phyloP scores from a whole-genome alignment of 2,329 filamentous ascomycete species.

The Trichoderma atrobrunneum region DNA sequence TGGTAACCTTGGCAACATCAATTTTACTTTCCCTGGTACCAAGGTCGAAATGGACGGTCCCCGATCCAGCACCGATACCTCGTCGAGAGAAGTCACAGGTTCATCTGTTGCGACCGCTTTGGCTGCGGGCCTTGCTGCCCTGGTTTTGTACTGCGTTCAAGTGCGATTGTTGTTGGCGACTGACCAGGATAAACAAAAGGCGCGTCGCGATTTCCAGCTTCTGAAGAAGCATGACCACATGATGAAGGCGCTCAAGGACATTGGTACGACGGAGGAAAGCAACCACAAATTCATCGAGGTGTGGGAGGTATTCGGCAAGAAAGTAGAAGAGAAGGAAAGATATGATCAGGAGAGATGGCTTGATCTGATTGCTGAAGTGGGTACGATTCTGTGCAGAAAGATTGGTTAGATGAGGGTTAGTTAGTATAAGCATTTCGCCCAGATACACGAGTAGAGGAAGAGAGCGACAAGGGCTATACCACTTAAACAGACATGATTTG shows the following conservation, averaged over 20 bases:
- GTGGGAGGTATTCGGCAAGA: constrained; percentile 27
- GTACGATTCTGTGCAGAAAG: constrained; percentile 17
- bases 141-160: constrained; percentile 32
- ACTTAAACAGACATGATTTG: not conserved
- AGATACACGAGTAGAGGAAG: not conserved
- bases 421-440: not conserved
- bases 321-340: constrained; percentile 22
- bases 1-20: constrained; percentile 25
- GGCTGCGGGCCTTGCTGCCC: constrained; percentile 30
- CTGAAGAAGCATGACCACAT: constrained; percentile 24
- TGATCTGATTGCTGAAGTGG: constrained; percentile 20
- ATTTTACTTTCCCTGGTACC: constrained; percentile 33
- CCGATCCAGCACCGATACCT: not conserved
- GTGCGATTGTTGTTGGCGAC: constrained; percentile 19
- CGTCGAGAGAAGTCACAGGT: constrained; percentile 17
- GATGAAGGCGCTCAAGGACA: constrained; percentile 23
- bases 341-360: constrained; percentile 21
- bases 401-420: constrained; percentile 1
- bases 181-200: constrained; percentile 22
- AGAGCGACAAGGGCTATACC: not conserved
- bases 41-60: constrained; percentile 24
- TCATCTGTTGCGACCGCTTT: constrained; percentile 33
- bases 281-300: constrained; percentile 29
- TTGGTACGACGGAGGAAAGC: constrained; percentile 25
- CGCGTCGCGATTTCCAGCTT: constrained; percentile 15